These are phyloP conservation scores for Euphorbia peplus DNA, from an alignment of 345 rosid genomes.

Conservation along the genomic window DNA sequence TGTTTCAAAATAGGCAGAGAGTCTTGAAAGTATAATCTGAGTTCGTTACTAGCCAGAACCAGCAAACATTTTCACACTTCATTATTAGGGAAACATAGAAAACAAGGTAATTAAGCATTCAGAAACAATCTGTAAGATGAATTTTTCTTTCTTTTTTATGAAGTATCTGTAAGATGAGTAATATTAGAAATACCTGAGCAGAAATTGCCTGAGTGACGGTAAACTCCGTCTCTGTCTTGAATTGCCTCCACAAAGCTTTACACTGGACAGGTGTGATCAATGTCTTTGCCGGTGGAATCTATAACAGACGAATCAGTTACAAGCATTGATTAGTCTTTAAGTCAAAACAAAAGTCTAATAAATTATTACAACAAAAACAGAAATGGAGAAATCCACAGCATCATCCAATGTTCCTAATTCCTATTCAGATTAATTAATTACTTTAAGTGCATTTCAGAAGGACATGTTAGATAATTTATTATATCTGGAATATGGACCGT, in stretches of 20 bases:
- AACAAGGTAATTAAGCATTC: background rate
- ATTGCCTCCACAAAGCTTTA: conserved; percentile 97
- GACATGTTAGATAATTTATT: background rate
- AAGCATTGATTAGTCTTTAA: background rate
- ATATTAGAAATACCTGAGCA: conserved; percentile 66
- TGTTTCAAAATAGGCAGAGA: background rate
- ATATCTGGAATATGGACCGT: background rate
- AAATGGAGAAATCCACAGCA: background rate
- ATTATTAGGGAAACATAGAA: background rate
- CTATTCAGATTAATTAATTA: background rate
- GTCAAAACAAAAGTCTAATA: background rate
- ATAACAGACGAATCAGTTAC: conserved; percentile 17
- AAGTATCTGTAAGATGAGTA: background rate
- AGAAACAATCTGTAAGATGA: background rate
- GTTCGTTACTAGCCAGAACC: background rate
- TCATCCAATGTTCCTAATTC: background rate
- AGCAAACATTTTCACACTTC: background rate
- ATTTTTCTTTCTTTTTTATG: too few species aligned
- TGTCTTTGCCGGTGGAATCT: conserved; percentile 79
- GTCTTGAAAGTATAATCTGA: background rate
- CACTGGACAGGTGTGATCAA: conserved; percentile 96
- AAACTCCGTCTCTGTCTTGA: conserved; percentile 89
- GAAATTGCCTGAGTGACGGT: conserved; percentile 94
- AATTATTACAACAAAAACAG: background rate
- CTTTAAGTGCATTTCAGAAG: background rate